Evolutionary conservation across 2,329 filamentous ascomycete genomes (phyloP).

Genomic region (Grosmannia huntii): DNA sequence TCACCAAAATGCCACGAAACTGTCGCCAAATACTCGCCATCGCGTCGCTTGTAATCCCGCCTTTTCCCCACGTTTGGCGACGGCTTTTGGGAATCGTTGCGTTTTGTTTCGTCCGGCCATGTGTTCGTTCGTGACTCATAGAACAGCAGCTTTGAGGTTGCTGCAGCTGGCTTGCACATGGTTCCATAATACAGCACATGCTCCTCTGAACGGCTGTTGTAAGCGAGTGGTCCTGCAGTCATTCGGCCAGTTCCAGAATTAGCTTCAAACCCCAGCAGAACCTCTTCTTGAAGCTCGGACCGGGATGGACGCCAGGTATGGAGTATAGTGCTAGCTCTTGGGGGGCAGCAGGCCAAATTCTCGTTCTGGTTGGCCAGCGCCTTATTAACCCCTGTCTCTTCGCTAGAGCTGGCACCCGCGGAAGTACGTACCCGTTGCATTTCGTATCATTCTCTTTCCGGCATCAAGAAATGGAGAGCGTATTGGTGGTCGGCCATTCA

Average conservation of each 20-base stretch:
- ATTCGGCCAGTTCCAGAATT: slow-evolving; percentile 3
- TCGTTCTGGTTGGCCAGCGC: neutral
- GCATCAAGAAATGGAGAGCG: neutral
- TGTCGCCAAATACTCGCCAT: slow-evolving; percentile 4
- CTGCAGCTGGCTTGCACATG: neutral
- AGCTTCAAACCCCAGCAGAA: neutral
- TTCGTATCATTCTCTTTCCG: neutral
- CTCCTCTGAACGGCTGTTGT: neutral
- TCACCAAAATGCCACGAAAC: neutral
- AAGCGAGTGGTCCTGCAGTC: slow-evolving; percentile 12
- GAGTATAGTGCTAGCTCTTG: neutral
- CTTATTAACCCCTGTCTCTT: neutral
- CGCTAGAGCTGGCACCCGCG: neutral
- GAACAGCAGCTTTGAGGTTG: neutral
- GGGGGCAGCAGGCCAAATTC: neutral
- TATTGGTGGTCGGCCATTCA: neutral
- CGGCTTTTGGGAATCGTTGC: neutral
- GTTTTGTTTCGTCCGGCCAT: neutral
- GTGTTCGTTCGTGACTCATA: neutral
- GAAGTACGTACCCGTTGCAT: neutral
- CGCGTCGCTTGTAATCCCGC: neutral
- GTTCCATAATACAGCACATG: neutral
- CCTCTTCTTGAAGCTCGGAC: neutral
- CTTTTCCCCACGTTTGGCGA: slow-evolving; percentile 1
- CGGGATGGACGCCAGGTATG: neutral